Percentiles rank a stretch among this genome's conserved stretches.
phyloP scores from a whole-genome alignment of 2,329 filamentous ascomycete genomes.

The Conoideocrella luteorostrata region DNA sequence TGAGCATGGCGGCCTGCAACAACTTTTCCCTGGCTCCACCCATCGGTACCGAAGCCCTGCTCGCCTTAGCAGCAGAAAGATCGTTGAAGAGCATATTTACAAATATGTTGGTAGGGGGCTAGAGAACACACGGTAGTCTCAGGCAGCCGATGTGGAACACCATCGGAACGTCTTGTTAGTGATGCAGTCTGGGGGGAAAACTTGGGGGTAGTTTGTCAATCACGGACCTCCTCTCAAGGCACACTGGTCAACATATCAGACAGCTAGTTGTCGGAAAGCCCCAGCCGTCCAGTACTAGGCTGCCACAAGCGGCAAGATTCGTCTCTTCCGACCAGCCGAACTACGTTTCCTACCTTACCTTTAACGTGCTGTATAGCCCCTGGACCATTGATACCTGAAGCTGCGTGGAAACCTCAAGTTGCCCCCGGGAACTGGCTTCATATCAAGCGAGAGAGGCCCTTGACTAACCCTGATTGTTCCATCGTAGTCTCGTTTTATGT shows the following conservation, averaged over 20 bases:
- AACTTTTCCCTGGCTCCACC: not conserved
- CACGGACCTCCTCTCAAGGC: conserved; percentile 6
- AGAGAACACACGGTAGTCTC: not conserved
- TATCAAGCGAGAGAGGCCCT: not conserved
- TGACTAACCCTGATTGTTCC: not conserved
- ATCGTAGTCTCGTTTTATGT: not conserved
- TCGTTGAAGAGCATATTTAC: no score
- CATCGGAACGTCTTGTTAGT: not conserved
- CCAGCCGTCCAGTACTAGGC: not conserved
- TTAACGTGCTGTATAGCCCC: not conserved
- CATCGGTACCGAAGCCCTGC: not conserved
- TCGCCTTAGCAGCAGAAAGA: not conserved
- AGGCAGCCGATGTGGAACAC: not conserved
- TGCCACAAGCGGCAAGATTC: not conserved
- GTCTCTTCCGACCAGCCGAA: not conserved
- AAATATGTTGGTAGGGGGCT: no score
- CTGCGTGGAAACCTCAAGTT: not conserved
- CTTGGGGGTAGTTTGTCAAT: no score
- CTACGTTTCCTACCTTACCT: not conserved
- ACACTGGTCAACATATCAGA: conserved; percentile 1
- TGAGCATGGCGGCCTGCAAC: not conserved
- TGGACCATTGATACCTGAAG: not conserved
- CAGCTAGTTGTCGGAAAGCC: conserved; percentile 4
- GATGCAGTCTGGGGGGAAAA: not conserved
- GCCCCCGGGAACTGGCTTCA: not conserved